Percentiles rank a stretch among this genome's conserved stretches.
Conservation (phyloP, 306 rosid genomes). For the Fragaria iinumae region DNA sequence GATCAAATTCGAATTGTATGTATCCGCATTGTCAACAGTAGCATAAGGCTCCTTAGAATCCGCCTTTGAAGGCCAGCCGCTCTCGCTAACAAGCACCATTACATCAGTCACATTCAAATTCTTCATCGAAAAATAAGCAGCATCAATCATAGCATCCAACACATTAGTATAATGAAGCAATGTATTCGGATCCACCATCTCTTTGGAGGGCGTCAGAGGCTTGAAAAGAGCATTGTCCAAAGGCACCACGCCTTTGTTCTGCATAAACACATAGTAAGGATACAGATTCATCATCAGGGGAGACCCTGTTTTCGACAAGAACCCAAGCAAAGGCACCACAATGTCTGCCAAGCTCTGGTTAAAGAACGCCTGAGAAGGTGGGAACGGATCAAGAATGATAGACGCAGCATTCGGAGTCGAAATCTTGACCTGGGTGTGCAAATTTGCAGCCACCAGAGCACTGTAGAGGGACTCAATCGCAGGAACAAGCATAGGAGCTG, state of each 20-base stretch:
- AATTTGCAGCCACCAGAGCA: conserved; percentile 61
- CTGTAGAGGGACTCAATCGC: conserved; percentile 63
- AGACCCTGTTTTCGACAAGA: conserved; percentile 57
- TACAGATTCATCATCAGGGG: conserved; percentile 83
- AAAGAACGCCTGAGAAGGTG: conserved; percentile 88
- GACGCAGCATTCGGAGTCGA: conserved; percentile 82
- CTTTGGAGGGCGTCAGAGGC: conserved; percentile 68
- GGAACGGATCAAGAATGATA: conserved; percentile 65
- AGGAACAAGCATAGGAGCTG: conserved; percentile 63
- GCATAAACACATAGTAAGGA: conserved; percentile 89
- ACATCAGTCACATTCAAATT: conserved; percentile 72
- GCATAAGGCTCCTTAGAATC: conserved; percentile 84
- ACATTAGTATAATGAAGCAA: conserved; percentile 81
- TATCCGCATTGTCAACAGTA: conserved; percentile 64
- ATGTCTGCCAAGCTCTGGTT: conserved; percentile 50
- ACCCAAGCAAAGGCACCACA: conserved; percentile 57
- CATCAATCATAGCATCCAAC: conserved; percentile 80
- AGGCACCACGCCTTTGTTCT: conserved; percentile 70
- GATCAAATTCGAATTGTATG: conserved; percentile 72
- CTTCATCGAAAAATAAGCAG: conserved; percentile 83
- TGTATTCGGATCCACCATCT: conserved; percentile 92
- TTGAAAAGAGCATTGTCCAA: conserved; percentile 67
- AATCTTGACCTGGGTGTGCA: conserved; percentile 48
- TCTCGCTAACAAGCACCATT: conserved; percentile 66
- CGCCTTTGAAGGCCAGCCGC: conserved; percentile 85